A percentile compares a stretch with the other conserved stretches of the same genome.
These are phyloP conservation scores for Xylariaceae sp. DNA, from an alignment of 2,329 filamentous ascomycete genomes.

Conservation along the genomic window DNA sequence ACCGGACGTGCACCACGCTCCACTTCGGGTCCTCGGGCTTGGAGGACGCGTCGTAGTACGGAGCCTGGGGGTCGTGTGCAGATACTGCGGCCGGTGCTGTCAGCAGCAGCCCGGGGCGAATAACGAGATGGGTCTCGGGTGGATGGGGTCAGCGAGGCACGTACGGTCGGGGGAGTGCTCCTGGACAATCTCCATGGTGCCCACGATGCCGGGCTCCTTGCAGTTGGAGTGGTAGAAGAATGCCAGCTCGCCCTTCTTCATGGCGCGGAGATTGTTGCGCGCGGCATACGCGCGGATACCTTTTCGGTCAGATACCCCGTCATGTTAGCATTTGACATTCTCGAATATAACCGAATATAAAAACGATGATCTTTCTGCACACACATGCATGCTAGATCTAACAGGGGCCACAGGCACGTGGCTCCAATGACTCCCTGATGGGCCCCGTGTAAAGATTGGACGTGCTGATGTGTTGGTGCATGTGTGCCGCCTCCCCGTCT, in stretches of 20 bases:
- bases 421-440: too few species aligned
- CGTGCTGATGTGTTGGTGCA: too few species aligned
- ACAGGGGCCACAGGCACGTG: too few species aligned
- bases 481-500: too few species aligned
- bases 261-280: slow-evolving; percentile 81
- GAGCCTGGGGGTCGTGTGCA: slow-evolving; percentile 62
- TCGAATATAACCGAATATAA: too few species aligned
- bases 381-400: too few species aligned
- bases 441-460: too few species aligned
- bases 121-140: not conserved
- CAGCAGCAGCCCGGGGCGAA: slow-evolving; percentile 4
- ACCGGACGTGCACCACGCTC: slow-evolving; percentile 84
- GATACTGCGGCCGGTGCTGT: slow-evolving; percentile 42
- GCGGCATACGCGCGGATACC: slow-evolving; percentile 42
- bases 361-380: too few species aligned
- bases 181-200: slow-evolving; percentile 79
- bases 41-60: slow-evolving; percentile 79
- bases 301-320: slow-evolving; percentile 10
- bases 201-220: slow-evolving; percentile 80
- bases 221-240: slow-evolving; percentile 98
- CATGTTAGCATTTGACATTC: slow-evolving; percentile 11
- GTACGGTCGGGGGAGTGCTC: slow-evolving; percentile 74
- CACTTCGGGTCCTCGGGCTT: slow-evolving; percentile 65
- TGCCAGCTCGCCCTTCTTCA: slow-evolving; percentile 85
- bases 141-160: slow-evolving; percentile 20